Conservation (phyloP, 441 rosid genomes). For the Adansonia rubrostipa region DNA sequence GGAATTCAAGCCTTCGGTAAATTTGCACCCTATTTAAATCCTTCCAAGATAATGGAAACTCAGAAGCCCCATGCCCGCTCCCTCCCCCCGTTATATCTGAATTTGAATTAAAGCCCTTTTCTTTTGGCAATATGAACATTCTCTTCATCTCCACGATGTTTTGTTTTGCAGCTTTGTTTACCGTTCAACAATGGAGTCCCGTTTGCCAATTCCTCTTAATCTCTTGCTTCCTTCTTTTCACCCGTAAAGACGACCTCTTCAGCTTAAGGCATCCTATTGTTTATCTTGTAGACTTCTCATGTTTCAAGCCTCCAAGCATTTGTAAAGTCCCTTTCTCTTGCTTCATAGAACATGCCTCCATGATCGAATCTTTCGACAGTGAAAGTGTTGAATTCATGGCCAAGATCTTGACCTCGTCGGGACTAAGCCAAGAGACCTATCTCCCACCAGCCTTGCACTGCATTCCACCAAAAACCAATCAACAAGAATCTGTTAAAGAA, state of each 20-base stretch:
- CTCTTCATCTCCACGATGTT: slow-evolving; percentile 18
- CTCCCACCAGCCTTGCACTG: slow-evolving; percentile 59
- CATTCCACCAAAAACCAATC: slow-evolving; percentile 51
- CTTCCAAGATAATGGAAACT: not conserved
- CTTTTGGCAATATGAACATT: too few species aligned
- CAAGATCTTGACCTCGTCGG: slow-evolving; percentile 44
- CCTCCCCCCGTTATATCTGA: not conserved
- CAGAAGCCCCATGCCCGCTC: too few species aligned
- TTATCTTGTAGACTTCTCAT: slow-evolving; percentile 56
- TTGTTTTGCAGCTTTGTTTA: slow-evolving; percentile 22
- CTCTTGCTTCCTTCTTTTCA: not conserved
- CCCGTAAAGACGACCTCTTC: not conserved
- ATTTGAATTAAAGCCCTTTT: too few species aligned
- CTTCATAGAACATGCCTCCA: slow-evolving; percentile 45
- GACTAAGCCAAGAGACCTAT: slow-evolving; percentile 53
- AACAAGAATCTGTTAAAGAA: slow-evolving; percentile 47
- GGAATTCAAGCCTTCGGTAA: too few species aligned
- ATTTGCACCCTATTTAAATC: not conserved
- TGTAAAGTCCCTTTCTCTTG: slow-evolving; percentile 43
- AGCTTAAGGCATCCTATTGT: slow-evolving; percentile 8
- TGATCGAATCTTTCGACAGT: slow-evolving; percentile 39
- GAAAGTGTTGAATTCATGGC: slow-evolving; percentile 48
- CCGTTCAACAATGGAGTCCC: slow-evolving; percentile 33
- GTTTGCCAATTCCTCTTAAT: slow-evolving; percentile 29
- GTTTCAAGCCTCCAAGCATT: slow-evolving; percentile 46